Evolutionary conservation across 208 protist species (phyloP), one percentile per base, ranked within the genome.

Genomic region (Herpetomonas tarakana): DNA sequence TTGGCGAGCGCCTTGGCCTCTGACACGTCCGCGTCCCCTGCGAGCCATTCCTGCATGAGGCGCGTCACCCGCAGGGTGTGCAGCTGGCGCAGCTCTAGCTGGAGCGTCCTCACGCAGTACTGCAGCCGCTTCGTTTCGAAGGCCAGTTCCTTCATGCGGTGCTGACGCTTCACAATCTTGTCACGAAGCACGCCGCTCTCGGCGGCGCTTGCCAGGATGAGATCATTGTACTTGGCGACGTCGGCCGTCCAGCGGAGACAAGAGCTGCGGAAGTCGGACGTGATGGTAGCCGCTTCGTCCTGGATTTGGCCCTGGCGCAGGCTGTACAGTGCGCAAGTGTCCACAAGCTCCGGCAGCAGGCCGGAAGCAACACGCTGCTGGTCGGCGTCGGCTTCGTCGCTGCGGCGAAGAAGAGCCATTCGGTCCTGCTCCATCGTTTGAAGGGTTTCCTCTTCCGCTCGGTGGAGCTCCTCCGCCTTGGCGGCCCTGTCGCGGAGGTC

Each of bases 41-140:
- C 87, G 51, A 98, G 83, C 59, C 89, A 84, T 47, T 96, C 88
- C 78, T 98, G 96, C 81, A 98, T 96, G 49, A 87, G 71, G 39
- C 97, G 93, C 1, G 94, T 98, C 19, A 98, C 94, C n/a, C 92
- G 73, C 26, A 98, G 77, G 9, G 96, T 94, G 78, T 98, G 96
- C 49, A 97, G 75, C 49, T 93, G 83, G 30, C 88, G 85, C 44
- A 94, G 80, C 62, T 98, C 91, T 74, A 97, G 76, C 61, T 95
- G 71, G 35, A 92, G 61, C 28, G 85, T 88, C 18, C 78, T 79
- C n/a, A 91, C 75, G 31, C 74, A 74, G 59, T 92, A 94, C 47
- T 69, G 53, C n/a, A 95, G 73, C 26, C 76, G 57, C 39, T 89
- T 72, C 26, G 70, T 78, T 27, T 96, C 81, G 84, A 86, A 97